Evolutionary conservation across 441 rosid species (phyloP).

Genomic region (Arabidopsis hybrid): DNA sequence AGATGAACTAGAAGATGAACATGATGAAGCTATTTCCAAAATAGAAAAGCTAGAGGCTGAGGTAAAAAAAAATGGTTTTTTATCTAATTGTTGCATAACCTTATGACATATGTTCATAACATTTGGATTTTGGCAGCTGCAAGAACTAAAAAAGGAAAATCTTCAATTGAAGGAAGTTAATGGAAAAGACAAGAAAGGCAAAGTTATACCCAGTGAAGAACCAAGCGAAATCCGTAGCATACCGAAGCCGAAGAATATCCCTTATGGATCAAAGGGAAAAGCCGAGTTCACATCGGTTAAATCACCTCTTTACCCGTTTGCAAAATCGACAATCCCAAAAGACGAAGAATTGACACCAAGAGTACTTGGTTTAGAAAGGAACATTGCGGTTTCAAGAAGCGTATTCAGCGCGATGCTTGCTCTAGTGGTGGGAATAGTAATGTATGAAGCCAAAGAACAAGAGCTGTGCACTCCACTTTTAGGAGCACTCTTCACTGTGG

Average conservation of each 20-base stretch:
- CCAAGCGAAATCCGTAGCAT: slow-evolving; percentile 22
- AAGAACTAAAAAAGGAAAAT: slow-evolving; percentile 62
- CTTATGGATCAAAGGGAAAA: slow-evolving; percentile 35
- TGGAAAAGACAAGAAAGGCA: slow-evolving; percentile 48
- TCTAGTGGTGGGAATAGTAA: slow-evolving; percentile 65
- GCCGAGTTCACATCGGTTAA: slow-evolving; percentile 36
- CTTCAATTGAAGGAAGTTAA: slow-evolving; percentile 52
- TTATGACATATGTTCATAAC: background rate
- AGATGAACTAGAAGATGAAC: slow-evolving; percentile 73
- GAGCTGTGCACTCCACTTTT: slow-evolving; percentile 83
- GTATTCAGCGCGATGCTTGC: slow-evolving; percentile 69
- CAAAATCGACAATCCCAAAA: slow-evolving; percentile 35
- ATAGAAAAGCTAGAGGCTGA: slow-evolving; percentile 62
- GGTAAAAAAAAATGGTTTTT: slow-evolving; percentile 50
- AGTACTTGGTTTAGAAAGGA: slow-evolving; percentile 48
- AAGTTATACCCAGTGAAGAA: slow-evolving; percentile 38
- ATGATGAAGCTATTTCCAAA: slow-evolving; percentile 58
- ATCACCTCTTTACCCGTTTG: slow-evolving; percentile 42
- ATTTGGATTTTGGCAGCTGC: slow-evolving; percentile 52
- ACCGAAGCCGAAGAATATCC: slow-evolving; percentile 32
- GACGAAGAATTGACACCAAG: slow-evolving; percentile 39
- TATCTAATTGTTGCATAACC: background rate
- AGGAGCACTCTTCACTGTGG: slow-evolving; percentile 75
- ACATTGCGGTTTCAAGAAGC: slow-evolving; percentile 60
- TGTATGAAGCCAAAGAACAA: slow-evolving; percentile 61